phyloP scores from a whole-genome alignment of 2,329 filamentous ascomycete species.

The Colletotrichum spinosum region DNA sequence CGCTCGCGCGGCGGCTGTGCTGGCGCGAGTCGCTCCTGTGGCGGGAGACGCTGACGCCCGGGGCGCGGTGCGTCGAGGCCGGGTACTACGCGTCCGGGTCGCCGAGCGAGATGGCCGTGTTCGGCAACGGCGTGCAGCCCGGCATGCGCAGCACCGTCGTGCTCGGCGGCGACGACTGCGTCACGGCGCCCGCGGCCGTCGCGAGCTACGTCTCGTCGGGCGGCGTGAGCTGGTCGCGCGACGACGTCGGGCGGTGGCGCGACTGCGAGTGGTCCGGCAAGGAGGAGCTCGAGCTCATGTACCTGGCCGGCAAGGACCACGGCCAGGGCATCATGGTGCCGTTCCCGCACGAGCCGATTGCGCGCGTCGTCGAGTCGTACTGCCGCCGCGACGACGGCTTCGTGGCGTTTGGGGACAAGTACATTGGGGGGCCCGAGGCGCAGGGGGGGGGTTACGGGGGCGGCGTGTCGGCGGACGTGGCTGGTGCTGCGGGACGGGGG shows the following conservation, averaged over 20 bases:
- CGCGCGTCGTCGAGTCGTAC: conserved; percentile 30
- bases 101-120: conserved; percentile 19
- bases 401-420: conserved; percentile 23
- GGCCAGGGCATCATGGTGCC: conserved; percentile 39
- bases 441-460: neutral
- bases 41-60: conserved; percentile 68
- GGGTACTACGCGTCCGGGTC: conserved; percentile 30
- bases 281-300: conserved; percentile 41
- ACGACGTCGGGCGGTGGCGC: conserved; percentile 27
- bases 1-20: conserved; percentile 75
- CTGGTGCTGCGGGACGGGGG: neutral
- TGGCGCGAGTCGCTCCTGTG: conserved; percentile 79
- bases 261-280: conserved; percentile 40
- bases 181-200: conserved; percentile 38
- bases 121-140: conserved; percentile 44
- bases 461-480: neutral
- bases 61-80: conserved; percentile 12
- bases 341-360: conserved; percentile 23
- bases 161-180: conserved; percentile 40
- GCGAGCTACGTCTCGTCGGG: conserved; percentile 42
- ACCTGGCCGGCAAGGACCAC: conserved; percentile 41
- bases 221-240: conserved; percentile 27
- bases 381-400: conserved; percentile 29
- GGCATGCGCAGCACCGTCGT: conserved; percentile 41
- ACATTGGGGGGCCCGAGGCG: conserved; percentile 26